Percentiles rank a stretch among this genome's conserved stretches.
phyloP scores from a whole-genome alignment of 257 asterid species.

The Nicotiana tabacum region DNA sequence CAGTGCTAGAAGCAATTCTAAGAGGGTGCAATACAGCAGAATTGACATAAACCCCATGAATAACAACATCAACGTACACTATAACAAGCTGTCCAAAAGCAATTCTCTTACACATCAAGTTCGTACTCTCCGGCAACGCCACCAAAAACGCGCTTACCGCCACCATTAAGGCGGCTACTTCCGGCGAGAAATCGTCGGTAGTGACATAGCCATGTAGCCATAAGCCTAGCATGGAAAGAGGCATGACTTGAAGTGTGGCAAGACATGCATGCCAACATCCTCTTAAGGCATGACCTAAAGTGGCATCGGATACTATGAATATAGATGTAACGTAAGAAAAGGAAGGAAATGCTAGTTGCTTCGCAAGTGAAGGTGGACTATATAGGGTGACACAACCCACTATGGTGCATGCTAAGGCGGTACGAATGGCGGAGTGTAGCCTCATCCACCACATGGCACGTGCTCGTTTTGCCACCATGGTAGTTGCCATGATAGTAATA shows the following conservation, averaged over 20 bases:
- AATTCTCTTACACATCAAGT: conserved; percentile 45
- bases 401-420: conserved; percentile 47
- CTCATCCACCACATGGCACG: conserved; percentile 50
- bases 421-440: conserved; percentile 45
- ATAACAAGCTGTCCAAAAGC: conserved; percentile 75
- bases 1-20: conserved; percentile 50
- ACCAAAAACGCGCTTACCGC: conserved; percentile 37
- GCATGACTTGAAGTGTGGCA: conserved; percentile 53
- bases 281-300: conserved; percentile 44
- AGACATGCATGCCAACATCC: conserved; percentile 55
- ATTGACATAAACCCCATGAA: conserved; percentile 18
- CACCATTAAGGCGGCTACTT: conserved; percentile 30
- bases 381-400: conserved; percentile 50
- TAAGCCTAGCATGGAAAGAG: conserved; percentile 34
- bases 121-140: conserved; percentile 44
- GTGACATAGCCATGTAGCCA: conserved; percentile 15
- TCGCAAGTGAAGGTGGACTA: conserved; percentile 31
- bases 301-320: conserved; percentile 42
- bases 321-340: conserved; percentile 53
- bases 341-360: conserved; percentile 34
- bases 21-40: conserved; percentile 37
- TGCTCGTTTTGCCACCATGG: conserved; percentile 36
- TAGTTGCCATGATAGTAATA: conserved; percentile 7
- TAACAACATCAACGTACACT: conserved; percentile 34
- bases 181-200: conserved; percentile 20